Evolutionary conservation across 2,329 filamentous ascomycete species (phyloP).

Genomic region (Blastomyces gilchristii): DNA sequence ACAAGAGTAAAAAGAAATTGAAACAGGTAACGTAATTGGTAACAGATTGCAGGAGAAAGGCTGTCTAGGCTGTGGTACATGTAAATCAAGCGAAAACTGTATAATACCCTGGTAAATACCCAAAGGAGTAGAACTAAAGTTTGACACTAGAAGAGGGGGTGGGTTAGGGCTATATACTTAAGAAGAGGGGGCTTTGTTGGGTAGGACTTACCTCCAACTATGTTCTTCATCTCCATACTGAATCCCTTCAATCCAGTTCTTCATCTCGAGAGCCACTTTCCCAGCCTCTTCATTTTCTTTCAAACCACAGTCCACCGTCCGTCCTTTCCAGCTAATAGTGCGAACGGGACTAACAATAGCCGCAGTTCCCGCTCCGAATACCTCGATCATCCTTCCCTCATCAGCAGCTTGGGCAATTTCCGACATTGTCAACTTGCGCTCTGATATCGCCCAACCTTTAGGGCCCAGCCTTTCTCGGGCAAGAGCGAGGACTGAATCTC

Average conservation of each 20-base stretch:
- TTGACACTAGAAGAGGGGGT: neutral
- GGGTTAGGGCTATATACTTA: conserved; percentile 9
- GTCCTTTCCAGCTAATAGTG: conserved; percentile 77
- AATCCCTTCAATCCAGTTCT: conserved; percentile 90
- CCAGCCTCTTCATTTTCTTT: conserved; percentile 75
- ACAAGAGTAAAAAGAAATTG: neutral
- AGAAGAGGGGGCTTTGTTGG: neutral
- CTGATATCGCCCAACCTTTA: conserved; percentile 77
- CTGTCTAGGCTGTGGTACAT: neutral
- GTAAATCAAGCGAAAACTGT: neutral
- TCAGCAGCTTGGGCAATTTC: conserved; percentile 70
- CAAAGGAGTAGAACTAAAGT: neutral
- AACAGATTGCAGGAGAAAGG: neutral
- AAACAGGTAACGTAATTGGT: neutral
- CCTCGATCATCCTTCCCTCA: conserved; percentile 81
- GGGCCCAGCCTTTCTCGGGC: conserved; percentile 73
- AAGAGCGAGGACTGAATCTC: conserved; percentile 80
- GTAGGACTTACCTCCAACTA: conserved; percentile 65
- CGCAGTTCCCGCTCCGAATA: conserved; percentile 87
- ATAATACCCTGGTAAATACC: neutral
- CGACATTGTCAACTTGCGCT: conserved; percentile 86
- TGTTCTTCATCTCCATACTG: conserved; percentile 93
- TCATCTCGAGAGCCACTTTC: conserved; percentile 74
- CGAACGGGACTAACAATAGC: conserved; percentile 87
- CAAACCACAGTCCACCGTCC: conserved; percentile 72